These are phyloP conservation scores for Lichtheimia ramosa DNA, from an alignment of 371 early-diverging fungal genomes.

Conservation along the genomic window DNA sequence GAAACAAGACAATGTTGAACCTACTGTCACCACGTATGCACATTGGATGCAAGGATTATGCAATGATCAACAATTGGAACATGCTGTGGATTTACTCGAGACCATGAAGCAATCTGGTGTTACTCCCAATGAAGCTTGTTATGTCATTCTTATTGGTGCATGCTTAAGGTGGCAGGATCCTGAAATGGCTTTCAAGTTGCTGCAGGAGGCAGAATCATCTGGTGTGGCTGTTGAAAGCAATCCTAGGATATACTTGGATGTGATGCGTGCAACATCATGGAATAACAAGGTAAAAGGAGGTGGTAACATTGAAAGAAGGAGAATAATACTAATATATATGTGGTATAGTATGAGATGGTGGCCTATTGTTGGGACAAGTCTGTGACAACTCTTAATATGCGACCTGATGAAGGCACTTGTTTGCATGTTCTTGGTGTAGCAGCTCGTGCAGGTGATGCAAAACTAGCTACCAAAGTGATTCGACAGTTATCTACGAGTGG, in stretches of 20 bases:
- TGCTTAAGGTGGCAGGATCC: slow-evolving; percentile 38
- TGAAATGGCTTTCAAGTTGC: slow-evolving; percentile 41
- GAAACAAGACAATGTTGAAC: slow-evolving; percentile 29
- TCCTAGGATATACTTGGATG: slow-evolving; percentile 46
- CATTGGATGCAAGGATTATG: slow-evolving; percentile 46
- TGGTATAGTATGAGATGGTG: slow-evolving; percentile 29
- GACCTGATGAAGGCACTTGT: slow-evolving; percentile 68
- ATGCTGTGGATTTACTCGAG: slow-evolving; percentile 49
- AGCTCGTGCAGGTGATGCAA: slow-evolving; percentile 55
- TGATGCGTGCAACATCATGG: slow-evolving; percentile 46
- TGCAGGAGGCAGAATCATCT: slow-evolving; percentile 52
- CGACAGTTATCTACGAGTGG: slow-evolving; percentile 54
- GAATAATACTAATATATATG: neutral
- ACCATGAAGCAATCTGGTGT: slow-evolving; percentile 43
- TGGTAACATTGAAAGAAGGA: neutral
- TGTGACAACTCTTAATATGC: slow-evolving; percentile 29
- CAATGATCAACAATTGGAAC: slow-evolving; percentile 35
- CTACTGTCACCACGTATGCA: slow-evolving; percentile 39
- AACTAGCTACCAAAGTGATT: slow-evolving; percentile 61
- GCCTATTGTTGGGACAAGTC: slow-evolving; percentile 56
- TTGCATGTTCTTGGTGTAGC: slow-evolving; percentile 61
- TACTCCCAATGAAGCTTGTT: slow-evolving; percentile 35
- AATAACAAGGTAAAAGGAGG: slow-evolving; percentile 38
- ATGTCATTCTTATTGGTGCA: slow-evolving; percentile 33
- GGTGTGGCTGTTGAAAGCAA: slow-evolving; percentile 39